Percentiles rank a stretch among this genome's conserved stretches.
These are phyloP conservation scores for Candida gorgasii DNA, from an alignment of 805 yeast species.

Conservation along the genomic window DNA sequence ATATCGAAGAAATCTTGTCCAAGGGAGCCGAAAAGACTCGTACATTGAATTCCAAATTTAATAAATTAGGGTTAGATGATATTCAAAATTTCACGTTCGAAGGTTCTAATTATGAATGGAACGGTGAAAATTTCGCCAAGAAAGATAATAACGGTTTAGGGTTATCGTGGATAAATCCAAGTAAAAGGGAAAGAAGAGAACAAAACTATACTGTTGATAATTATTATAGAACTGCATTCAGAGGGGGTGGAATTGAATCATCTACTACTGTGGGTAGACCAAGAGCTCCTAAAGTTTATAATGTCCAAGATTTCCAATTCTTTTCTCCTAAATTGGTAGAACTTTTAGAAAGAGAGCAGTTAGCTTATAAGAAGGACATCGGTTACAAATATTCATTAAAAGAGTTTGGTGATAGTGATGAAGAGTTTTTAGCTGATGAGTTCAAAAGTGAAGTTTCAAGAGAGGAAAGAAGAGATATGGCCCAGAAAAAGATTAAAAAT, in stretches of 20 bases:
- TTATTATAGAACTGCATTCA: constrained; percentile 69
- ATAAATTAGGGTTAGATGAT: constrained; percentile 88
- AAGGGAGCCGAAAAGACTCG: constrained; percentile 83
- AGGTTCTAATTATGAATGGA: constrained; percentile 94
- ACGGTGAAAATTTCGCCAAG: constrained; percentile 82
- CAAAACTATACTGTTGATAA: constrained; percentile 77
- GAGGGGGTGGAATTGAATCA: constrained; percentile 24
- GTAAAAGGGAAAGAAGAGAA: constrained; percentile 74
- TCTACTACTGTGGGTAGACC: constrained; percentile 26
- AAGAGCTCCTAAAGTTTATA: constrained; percentile 63
- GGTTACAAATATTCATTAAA: constrained; percentile 57
- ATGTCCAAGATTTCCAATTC: constrained; percentile 74
- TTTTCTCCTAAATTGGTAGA: constrained; percentile 55
- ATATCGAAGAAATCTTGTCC: constrained; percentile 79
- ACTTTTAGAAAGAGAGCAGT: constrained; percentile 63
- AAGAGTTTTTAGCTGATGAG: constrained; percentile 50
- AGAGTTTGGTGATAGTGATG: constrained; percentile 62
- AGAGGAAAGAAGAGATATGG: constrained; percentile 43
- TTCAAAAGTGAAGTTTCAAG: constrained; percentile 38
- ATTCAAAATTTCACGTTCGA: constrained; percentile 88
- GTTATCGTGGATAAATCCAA: constrained; percentile 70
- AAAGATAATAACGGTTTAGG: constrained; percentile 39
- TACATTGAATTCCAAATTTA: constrained; percentile 75
- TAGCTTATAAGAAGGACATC: constrained; percentile 59
- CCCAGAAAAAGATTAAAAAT: constrained; percentile 54